Evolutionary conservation across 169 alveolate species (phyloP), one percentile per base, ranked within the genome.

Genomic region (Besnoitia besnoiti): DNA sequence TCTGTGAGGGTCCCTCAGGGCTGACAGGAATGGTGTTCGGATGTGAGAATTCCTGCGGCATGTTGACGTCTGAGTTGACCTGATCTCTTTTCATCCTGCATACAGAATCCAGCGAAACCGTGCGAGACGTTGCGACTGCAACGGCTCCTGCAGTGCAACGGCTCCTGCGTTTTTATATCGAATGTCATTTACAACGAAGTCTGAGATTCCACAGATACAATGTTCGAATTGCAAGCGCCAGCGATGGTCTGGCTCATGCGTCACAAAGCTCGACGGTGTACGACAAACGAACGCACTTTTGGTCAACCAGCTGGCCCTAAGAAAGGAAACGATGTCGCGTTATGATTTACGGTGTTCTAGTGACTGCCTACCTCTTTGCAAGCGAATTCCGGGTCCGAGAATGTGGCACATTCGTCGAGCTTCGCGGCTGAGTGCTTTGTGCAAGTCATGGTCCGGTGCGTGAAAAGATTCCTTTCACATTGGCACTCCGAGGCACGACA

Each of bases 231-330:
- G 14, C n/a, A n/a, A n/a, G n/a, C n/a, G n/a, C n/a, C n/a, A n/a
- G n/a, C n/a, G n/a, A n/a, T n/a, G n/a, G n/a, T n/a, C n/a, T n/a
- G 8, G 39, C 3, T 77, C 87, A 77, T 14, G 87, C 87, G 12
- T 77, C 87, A 27, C 87, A 77, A 35, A 77, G 7, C 55, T 77
- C 35, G 19, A 77, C 87, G 10, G 59, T 35, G 87, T 77, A 77
- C 1, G 16, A 30, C 55, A 76, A 51, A 35, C 80, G 76, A 67
- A 61, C 47, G 87, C 94, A 91, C 40, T 73, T 62, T 27, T 39
- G 91, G 61, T 89, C 85, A 35, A 80, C 85, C 33, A 91, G 90
- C 73, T 27, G 21, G 0, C 94, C 94, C 94, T 91, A 91, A 40
- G 33, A 30, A 44, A 40, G 21, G 33, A 8, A 1, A 27, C 30